Base-by-base conservation (phyloP, 192 early-diverging fungal species). In the Coemansia sp. region DNA sequence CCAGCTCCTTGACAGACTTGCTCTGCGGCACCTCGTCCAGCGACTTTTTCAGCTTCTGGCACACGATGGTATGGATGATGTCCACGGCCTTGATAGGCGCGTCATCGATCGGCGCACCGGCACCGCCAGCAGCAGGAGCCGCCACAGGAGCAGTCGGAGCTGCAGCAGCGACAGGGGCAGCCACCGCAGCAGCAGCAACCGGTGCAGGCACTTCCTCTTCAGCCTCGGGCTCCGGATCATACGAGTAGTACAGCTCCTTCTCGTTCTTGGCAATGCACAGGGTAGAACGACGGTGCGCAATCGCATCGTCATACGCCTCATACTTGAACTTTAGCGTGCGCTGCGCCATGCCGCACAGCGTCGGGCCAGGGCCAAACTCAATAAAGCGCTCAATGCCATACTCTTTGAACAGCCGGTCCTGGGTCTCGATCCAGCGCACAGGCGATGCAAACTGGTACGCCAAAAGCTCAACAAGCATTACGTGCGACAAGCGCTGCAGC, bases 351-450 rank as follows among this genome's bases (percentile, higher is more conserved):
- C 94, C 93, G 75, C 86, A 88, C 38, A 97, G 86, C 50, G 93
- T 93, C 21, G 93, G 93, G 68, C 85, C 82, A 9, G 95, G 94
- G 38, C 95, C 93, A 27, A 95, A 83, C 70, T 97, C 95, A 48
- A 97, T 91, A 57, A 95, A 65, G 29, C 95, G 87, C 62, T 89
- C 87, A 47, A 96, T 85, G 23, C 87, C 82, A 67, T 84, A 87
- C 56, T 90, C 82, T 72, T 86, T 83, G 81, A 97, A 89, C 55
- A 95, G 77, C 54, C 83, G 80, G 61, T 96, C 93, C 82, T 97
- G 95, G 23, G 94, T 97, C 76, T 96, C 95, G 72, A 97, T 95
- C 95, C 95, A 97, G 70, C 92, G 88, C 54, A 97, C 95, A 31
- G 95, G 90, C 29, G 89, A 92, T 9, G 94, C 93, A 63, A 97